Evolutionary conservation across 2,329 filamentous ascomycete species (phyloP).

Genomic region (Ceratocystis ficicola): DNA sequence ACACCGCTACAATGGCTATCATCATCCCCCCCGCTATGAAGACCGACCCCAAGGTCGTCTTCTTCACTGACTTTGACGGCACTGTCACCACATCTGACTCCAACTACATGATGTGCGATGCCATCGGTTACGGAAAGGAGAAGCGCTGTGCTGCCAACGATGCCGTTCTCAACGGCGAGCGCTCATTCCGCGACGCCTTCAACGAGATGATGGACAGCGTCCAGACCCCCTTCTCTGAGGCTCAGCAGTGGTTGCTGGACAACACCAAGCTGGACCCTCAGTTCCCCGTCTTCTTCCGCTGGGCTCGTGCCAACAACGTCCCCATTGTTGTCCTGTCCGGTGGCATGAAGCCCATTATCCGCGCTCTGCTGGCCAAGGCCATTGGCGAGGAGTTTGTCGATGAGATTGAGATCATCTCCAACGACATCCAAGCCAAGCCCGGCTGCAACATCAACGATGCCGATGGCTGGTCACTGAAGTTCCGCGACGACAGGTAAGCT

Average conservation of each 20-base stretch:
- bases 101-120: conserved; percentile 72
- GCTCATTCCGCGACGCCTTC: conserved; percentile 76
- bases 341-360: conserved; percentile 87
- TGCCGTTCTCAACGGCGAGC: conserved; percentile 58
- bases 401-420: conserved; percentile 82
- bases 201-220: conserved; percentile 85
- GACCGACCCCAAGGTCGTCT: conserved; percentile 76
- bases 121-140: conserved; percentile 67
- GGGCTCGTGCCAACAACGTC: conserved; percentile 68
- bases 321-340: conserved; percentile 85
- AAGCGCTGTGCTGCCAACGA: conserved; percentile 61
- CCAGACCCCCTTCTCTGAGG: conserved; percentile 65
- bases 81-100: conserved; percentile 68
- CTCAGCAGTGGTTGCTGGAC: conserved; percentile 62
- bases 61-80: conserved; percentile 98
- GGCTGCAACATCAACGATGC: conserved; percentile 65
- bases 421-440: conserved; percentile 54
- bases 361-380: conserved; percentile 64
- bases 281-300: conserved; percentile 80
- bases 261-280: conserved; percentile 82
- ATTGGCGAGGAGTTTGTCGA: conserved; percentile 62
- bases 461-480: conserved; percentile 77
- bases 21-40: conserved; percentile 30
- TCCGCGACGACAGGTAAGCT: conserved; percentile 55
- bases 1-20: conserved; percentile 21